These are phyloP conservation scores for Neurospora sp. DNA, from an alignment of 495 filamentous ascomycete genomes.

Conservation along the genomic window DNA sequence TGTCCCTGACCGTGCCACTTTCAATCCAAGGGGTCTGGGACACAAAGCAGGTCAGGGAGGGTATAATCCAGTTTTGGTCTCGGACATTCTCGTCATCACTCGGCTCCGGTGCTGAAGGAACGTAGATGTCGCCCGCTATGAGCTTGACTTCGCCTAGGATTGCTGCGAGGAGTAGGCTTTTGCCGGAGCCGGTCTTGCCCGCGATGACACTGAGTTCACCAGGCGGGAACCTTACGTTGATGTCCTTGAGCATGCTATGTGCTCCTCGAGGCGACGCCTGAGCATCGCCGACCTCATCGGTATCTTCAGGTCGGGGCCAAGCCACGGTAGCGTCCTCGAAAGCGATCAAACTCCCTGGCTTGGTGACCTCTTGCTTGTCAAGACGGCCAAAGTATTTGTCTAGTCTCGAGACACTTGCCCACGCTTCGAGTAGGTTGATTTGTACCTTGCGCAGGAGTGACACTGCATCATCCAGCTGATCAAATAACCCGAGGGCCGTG, in stretches of 20 bases:
- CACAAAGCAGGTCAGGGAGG: slow-evolving; percentile 51
- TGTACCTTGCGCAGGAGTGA: slow-evolving; percentile 12
- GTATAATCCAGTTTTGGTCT: slow-evolving; percentile 50
- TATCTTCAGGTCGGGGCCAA: slow-evolving; percentile 15
- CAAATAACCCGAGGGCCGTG: slow-evolving; percentile 20
- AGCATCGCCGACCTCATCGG: slow-evolving; percentile 11
- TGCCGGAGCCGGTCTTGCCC: slow-evolving; percentile 49
- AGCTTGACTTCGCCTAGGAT: slow-evolving; percentile 48
- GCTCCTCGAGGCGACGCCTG: slow-evolving; percentile 7
- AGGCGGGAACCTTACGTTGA: slow-evolving; percentile 48
- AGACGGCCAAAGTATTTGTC: slow-evolving; percentile 17
- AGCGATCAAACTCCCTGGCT: slow-evolving; percentile 7
- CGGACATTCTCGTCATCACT: slow-evolving; percentile 16
- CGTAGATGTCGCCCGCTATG: slow-evolving; percentile 31
- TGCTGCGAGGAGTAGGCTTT: slow-evolving; percentile 46
- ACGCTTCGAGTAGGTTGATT: slow-evolving; percentile 17
- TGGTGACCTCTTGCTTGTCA: slow-evolving; percentile 12
- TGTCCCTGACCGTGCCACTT: slow-evolving; percentile 42
- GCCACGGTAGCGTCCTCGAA: slow-evolving; percentile 20
- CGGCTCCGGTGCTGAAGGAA: slow-evolving; percentile 27
- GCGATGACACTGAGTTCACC: slow-evolving; percentile 49
- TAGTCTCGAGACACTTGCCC: slow-evolving; percentile 16
- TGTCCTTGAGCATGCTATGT: slow-evolving; percentile 31
- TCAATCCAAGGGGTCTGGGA: slow-evolving; percentile 50
- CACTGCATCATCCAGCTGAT: slow-evolving; percentile 20